Conservation (phyloP, 345 rosid species). For the Acer negundo region DNA sequence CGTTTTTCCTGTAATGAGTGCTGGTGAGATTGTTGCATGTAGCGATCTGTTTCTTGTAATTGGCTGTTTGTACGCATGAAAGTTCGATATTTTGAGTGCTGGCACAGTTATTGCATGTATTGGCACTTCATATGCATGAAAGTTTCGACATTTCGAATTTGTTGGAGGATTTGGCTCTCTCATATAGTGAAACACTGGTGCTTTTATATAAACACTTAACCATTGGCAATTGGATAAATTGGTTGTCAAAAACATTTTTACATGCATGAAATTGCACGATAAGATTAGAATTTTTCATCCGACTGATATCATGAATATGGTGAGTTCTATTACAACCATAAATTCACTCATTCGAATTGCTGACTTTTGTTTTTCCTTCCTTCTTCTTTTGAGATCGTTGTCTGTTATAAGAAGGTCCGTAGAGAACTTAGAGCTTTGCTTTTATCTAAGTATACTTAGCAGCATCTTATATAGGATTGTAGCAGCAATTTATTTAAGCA, state of each 20-base stretch:
- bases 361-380: neutral
- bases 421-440: neutral
- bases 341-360: neutral
- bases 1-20: constrained; percentile 18
- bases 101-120: constrained; percentile 41
- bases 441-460: neutral
- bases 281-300: neutral
- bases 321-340: neutral
- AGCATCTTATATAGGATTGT: neutral
- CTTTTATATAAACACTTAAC: neutral
- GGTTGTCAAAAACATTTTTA: neutral
- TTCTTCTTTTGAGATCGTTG: neutral
- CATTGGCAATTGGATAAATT: neutral
- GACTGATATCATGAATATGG: too few species aligned
- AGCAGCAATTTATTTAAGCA: neutral
- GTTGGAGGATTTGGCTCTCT: neutral
- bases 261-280: neutral
- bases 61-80: constrained; percentile 4
- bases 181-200: neutral
- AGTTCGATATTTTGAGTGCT: neutral
- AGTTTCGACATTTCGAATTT: neutral
- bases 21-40: constrained; percentile 40
- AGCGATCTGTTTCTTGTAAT: constrained; percentile 17
- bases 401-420: neutral
- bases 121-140: neutral